Evolutionary conservation across 371 early-diverging fungal genomes (phyloP).

Genomic region (Mortierella sp.): DNA sequence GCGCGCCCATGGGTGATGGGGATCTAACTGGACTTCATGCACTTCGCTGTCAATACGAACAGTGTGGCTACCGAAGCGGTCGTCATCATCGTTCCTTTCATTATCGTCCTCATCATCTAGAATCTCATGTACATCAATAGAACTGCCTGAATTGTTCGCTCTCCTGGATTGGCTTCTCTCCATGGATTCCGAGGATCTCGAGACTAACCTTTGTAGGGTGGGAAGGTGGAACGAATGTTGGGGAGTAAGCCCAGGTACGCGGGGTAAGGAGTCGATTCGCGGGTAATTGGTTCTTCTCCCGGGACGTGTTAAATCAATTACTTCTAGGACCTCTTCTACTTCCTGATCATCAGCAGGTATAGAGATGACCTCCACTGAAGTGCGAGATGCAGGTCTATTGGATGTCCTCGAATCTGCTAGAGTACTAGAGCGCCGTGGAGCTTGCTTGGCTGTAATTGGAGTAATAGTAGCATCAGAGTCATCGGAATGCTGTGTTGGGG

Average conservation of each 20-base stretch:
- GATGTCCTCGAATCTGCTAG: not conserved
- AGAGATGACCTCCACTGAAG: not conserved
- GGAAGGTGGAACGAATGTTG: conserved; percentile 36
- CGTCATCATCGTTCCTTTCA: conserved; percentile 21
- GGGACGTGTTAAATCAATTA: conserved; percentile 46
- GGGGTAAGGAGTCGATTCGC: conserved; percentile 27
- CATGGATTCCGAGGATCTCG: conserved; percentile 38
- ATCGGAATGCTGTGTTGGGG: conserved; percentile 7
- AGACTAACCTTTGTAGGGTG: conserved; percentile 31
- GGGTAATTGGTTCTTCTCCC: conserved; percentile 28
- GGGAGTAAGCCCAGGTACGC: conserved; percentile 30
- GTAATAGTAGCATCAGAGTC: conserved; percentile 28
- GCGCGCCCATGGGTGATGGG: conserved; percentile 44
- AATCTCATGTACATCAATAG: conserved; percentile 33
- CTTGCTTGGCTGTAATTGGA: conserved; percentile 4
- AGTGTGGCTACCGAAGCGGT: conserved; percentile 34
- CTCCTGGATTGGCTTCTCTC: conserved; percentile 32
- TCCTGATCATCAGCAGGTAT: conserved; percentile 15
- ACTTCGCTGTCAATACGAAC: conserved; percentile 42
- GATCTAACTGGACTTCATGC: conserved; percentile 39
- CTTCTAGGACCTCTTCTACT: conserved; percentile 36
- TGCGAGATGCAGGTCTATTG: not conserved
- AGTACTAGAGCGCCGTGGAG: not conserved
- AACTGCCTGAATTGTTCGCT: conserved; percentile 8
- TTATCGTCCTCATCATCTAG: conserved; percentile 38